Base-by-base conservation (phyloP, 2,329 filamentous ascomycete species). In the Incumbomyces delicatus region DNA sequence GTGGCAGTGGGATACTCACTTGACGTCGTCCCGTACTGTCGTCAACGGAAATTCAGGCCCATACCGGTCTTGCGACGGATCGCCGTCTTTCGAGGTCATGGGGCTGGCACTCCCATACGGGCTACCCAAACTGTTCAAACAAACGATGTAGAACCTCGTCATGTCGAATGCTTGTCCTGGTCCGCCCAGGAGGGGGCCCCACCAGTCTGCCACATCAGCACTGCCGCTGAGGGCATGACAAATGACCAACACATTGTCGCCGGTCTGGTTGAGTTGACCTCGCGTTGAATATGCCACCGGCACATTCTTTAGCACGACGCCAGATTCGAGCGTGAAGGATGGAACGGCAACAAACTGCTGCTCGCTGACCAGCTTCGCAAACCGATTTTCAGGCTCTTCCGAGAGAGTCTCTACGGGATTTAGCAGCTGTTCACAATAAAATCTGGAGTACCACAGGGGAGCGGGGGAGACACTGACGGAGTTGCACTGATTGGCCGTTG, bases 21-120 rank as follows among this genome's bases (percentile, higher is more conserved):
- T 88, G 44, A 96, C 90, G 69, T 98, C 92, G 63, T 98, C 92
- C 55, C 90, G 76, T 53, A 98, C 87, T 0, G 92, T 96, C 1
- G 92, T 95, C 53, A 98, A 70, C 39, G 92, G 92, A 57, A 98
- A 98, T 61, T 98, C 92, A 1, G 92, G 92, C 0, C 92, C 92
- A 61, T 98, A 98, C 57, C 78, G 77, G 14, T 79, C 88, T 52
- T 85, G 80, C 43, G 71, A 72, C 13, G 76, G 68, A 57, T 94
- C 78, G 12, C 88, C 88, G 60, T 95, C 83, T 64, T 87, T 94
- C 57, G 81, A 82, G 1, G 92, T 98, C 12, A 77, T 66, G 7
- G 73, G 70, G 50, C 72, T 75, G 5, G 72, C 72, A 57, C 69
- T 75, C 20, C 74, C 74, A 52, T 77, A 77, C 0, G 73, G 73